Evolutionary conservation across 73 alveolate species (phyloP).

Genomic region (Tetrahymena elliotti): DNA sequence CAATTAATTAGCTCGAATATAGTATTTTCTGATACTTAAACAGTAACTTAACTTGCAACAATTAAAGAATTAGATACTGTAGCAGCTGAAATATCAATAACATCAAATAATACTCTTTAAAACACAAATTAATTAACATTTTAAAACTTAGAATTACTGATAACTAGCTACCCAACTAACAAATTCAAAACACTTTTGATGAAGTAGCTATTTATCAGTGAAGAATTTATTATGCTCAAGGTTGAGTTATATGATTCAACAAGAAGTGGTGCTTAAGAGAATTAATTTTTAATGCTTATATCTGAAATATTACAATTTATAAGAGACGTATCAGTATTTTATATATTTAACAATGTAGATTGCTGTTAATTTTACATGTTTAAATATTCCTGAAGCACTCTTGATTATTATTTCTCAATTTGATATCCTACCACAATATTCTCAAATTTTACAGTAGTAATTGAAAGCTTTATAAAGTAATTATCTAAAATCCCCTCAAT

Average conservation of each 20-base stretch:
- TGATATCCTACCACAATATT: too few species aligned
- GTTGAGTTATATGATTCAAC: not conserved
- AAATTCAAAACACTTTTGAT: not conserved
- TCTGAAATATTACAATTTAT: not conserved
- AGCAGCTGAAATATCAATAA: not conserved
- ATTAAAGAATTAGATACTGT: not conserved
- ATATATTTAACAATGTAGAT: not conserved
- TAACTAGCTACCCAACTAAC: not conserved
- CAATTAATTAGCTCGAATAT: not conserved
- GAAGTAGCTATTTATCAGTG: not conserved
- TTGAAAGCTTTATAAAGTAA: not conserved
- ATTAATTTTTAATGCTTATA: not conserved
- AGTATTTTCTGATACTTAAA: not conserved
- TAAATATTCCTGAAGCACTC: not conserved
- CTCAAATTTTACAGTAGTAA: not conserved
- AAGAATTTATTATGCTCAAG: not conserved
- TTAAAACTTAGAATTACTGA: not conserved
- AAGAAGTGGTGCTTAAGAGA: not conserved
- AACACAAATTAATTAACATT: not conserved
- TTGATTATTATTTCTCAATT: not conserved
- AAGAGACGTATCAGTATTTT: not conserved
- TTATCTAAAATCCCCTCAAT: too few species aligned
- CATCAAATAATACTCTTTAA: not conserved
- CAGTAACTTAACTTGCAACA: not conserved
- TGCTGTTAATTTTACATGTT: not conserved